phyloP scores from a whole-genome alignment of 805 yeast species.

The Lipomyces yamanashiensis region DNA sequence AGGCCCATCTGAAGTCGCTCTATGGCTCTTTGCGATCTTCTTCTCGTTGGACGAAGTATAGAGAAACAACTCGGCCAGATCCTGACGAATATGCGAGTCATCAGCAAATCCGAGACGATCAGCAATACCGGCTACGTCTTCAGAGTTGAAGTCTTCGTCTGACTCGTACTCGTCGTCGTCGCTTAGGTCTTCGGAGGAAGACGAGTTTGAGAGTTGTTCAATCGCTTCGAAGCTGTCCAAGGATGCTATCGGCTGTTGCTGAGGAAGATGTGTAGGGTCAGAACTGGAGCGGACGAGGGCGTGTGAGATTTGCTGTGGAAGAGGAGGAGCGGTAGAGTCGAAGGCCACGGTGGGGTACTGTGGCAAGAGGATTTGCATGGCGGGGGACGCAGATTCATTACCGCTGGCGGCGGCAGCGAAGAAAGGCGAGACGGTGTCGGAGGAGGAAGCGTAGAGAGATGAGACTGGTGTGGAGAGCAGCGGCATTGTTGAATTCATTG shows the following conservation, averaged over 20 bases:
- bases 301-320: neutral
- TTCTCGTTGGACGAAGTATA: conserved; percentile 15
- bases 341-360: too few relatives aligned
- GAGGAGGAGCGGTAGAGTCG: neutral
- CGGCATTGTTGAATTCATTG: neutral
- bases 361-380: neutral
- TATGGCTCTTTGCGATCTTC: neutral
- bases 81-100: conserved; percentile 14
- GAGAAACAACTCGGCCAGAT: conserved; percentile 18
- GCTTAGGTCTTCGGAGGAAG: neutral
- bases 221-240: too few relatives aligned
- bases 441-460: neutral
- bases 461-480: neutral
- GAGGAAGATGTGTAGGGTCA: neutral
- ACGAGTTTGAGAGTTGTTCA: too few relatives aligned
- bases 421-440: conserved; percentile 1
- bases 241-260: neutral
- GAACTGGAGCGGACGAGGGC: neutral
- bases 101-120: conserved; percentile 11
- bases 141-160: conserved; percentile 6
- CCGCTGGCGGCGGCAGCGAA: conserved; percentile 3
- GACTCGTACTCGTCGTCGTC: neutral
- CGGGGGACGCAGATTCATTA: too few relatives aligned
- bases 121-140: conserved; percentile 8
- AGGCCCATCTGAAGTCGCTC: conserved; percentile 4